phyloP scores from a whole-genome alignment of 2,329 filamentous ascomycete species.

The Aspergillus sp. region DNA sequence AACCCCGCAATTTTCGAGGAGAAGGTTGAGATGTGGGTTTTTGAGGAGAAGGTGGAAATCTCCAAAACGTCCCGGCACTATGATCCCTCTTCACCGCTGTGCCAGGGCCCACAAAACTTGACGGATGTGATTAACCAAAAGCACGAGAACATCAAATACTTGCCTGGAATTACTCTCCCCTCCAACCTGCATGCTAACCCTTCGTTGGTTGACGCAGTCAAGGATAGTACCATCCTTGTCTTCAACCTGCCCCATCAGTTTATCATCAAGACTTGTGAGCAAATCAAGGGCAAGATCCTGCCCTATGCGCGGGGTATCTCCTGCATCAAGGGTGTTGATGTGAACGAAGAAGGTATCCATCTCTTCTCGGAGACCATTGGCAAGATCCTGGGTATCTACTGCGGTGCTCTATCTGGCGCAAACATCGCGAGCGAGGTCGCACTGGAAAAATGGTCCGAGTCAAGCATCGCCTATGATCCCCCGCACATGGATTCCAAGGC shows the following conservation, averaged over 20 bases:
- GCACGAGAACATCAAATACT: conserved; percentile 98
- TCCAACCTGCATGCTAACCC: conserved; percentile 60
- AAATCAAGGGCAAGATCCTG: conserved; percentile 83
- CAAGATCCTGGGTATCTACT: conserved; percentile 89
- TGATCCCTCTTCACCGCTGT: conserved; percentile 74
- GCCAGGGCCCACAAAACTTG: conserved; percentile 76
- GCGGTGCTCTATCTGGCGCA: conserved; percentile 89
- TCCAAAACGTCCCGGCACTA: conserved; percentile 73
- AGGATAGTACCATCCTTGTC: conserved; percentile 81
- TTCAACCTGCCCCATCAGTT: conserved; percentile 96
- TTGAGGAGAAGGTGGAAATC: conserved; percentile 82
- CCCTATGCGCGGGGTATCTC: conserved; percentile 92
- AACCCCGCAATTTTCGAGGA: conserved; percentile 81
- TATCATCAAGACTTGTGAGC: conserved; percentile 80
- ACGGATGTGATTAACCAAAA: conserved; percentile 85
- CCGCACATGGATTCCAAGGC: conserved; percentile 82
- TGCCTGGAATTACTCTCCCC: conserved; percentile 83
- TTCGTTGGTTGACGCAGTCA: conserved; percentile 67
- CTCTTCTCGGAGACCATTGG: conserved; percentile 96
- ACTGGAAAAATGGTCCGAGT: conserved; percentile 94
- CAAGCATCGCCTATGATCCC: conserved; percentile 93
- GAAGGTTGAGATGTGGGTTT: conserved; percentile 98
- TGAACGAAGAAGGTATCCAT: conserved; percentile 79
- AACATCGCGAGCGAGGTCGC: conserved; percentile 97
- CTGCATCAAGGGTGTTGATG: conserved; percentile 97